These are phyloP conservation scores for Colletotrichum nymphaeae DNA, from an alignment of 2,329 filamentous ascomycete species.

Conservation along the genomic window DNA sequence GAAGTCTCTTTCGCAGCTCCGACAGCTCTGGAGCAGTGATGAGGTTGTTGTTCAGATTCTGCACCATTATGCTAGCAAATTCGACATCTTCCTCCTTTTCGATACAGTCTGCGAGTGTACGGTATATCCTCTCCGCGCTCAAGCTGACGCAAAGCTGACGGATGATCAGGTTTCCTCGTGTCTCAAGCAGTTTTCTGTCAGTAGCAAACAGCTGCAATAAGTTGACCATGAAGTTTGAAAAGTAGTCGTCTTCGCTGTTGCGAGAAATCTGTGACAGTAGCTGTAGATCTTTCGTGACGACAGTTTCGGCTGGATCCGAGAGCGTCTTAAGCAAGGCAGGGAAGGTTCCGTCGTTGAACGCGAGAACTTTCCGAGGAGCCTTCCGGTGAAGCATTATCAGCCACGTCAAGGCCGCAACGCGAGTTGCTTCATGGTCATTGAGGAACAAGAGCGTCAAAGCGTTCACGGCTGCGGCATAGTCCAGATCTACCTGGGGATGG, in stretches of 20 bases:
- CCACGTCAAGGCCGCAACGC: constrained; percentile 94
- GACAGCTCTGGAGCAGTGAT: constrained; percentile 96
- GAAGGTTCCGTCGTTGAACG: constrained; percentile 97
- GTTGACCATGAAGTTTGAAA: constrained; percentile 98
- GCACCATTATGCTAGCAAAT: constrained; percentile 99
- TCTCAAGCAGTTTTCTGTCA: constrained; percentile 90
- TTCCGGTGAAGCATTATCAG: constrained; percentile 98
- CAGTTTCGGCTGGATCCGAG: constrained; percentile 93
- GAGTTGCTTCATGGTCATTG: constrained; percentile 95
- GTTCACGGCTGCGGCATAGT: constrained; percentile 94
- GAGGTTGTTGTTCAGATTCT: constrained; percentile 98
- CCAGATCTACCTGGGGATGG: constrained; percentile 76
- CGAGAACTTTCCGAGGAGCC: constrained; percentile 90
- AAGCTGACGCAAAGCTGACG: constrained; percentile 92
- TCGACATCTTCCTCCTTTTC: constrained; percentile 98
- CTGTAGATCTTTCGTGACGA: constrained; percentile 94
- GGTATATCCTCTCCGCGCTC: constrained; percentile 94
- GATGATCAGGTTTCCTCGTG: constrained; percentile 94
- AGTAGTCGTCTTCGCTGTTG: constrained; percentile 97
- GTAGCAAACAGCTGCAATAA: constrained; percentile 95
- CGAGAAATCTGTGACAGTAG: constrained; percentile 95
- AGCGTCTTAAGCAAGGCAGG: constrained; percentile 95
- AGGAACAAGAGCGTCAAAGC: constrained; percentile 93
- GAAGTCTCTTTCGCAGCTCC: constrained; percentile 87
- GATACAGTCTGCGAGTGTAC: constrained; percentile 94